Conservation (phyloP, 2,329 filamentous ascomycete genomes). For the Colletotrichum tropicale region DNA sequence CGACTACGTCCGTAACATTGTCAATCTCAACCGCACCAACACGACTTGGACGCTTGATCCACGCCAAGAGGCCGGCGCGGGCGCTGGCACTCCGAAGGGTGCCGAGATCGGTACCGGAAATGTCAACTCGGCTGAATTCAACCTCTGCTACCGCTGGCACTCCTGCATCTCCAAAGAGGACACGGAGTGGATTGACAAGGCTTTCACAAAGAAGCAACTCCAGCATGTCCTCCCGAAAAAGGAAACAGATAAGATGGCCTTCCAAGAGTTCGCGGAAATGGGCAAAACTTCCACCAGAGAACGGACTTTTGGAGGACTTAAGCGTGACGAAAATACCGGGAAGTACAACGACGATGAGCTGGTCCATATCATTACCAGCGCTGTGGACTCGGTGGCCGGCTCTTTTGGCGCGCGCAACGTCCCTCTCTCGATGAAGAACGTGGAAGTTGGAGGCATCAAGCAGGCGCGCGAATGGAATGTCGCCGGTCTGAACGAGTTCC, state of each 20-base stretch:
- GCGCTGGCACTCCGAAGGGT: constrained; percentile 56
- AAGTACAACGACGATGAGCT: constrained; percentile 79
- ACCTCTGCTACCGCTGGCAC: constrained; percentile 88
- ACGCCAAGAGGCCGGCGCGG: constrained; percentile 67
- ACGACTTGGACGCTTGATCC: constrained; percentile 76
- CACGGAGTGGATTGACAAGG: constrained; percentile 78
- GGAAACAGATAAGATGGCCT: background rate
- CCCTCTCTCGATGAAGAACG: constrained; percentile 72
- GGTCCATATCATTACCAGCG: constrained; percentile 68
- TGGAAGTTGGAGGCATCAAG: constrained; percentile 82
- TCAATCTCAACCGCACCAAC: constrained; percentile 73
- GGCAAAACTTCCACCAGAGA: constrained; percentile 59
- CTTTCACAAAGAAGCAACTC: constrained; percentile 67
- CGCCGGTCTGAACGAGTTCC: constrained; percentile 82
- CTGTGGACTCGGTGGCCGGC: constrained; percentile 80
- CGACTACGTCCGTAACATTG: constrained; percentile 80
- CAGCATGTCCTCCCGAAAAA: constrained; percentile 19
- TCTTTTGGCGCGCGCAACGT: constrained; percentile 77
- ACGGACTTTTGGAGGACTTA: constrained; percentile 70
- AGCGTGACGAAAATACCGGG: constrained; percentile 70
- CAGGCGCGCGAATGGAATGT: constrained; percentile 80
- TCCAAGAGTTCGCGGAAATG: constrained; percentile 56
- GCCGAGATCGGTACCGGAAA: constrained; percentile 79
- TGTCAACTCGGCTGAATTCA: constrained; percentile 87
- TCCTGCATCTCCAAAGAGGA: constrained; percentile 77